phyloP scores from a whole-genome alignment of 78 protist genomes.

The Speleostelium caveatum region DNA sequence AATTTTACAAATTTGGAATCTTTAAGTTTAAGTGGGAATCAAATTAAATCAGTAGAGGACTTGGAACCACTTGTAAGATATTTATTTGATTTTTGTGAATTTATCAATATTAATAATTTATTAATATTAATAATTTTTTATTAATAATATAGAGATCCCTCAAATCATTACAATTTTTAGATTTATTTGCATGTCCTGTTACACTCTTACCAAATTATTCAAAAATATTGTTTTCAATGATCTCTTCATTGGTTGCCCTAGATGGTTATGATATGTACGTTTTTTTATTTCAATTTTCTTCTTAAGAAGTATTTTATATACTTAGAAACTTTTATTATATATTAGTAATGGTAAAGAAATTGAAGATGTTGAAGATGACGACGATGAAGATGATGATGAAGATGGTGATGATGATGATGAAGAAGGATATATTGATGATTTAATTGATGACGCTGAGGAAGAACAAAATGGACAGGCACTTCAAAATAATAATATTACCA shows the following conservation, averaged over 20 bases:
- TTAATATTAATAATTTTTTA: too few relatives aligned
- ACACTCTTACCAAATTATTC: conserved; percentile 44
- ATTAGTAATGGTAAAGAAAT: conserved; percentile 60
- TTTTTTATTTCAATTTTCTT: neutral
- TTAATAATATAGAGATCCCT: conserved; percentile 1
- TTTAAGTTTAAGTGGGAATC: conserved; percentile 69
- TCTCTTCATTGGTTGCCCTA: conserved; percentile 16
- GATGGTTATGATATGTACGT: conserved; percentile 75
- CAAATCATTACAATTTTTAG: conserved; percentile 51
- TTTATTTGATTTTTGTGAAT: neutral
- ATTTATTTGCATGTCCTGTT: conserved; percentile 75
- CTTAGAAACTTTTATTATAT: neutral
- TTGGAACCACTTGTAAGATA: conserved; percentile 55
- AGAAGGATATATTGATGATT: neutral
- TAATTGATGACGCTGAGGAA: neutral
- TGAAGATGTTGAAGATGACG: conserved; percentile 19
- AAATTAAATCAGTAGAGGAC: conserved; percentile 53
- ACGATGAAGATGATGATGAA: neutral
- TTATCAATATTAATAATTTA: neutral
- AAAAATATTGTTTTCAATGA: conserved; percentile 45
- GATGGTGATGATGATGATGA: conserved; percentile 58
- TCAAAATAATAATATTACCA: too few relatives aligned
- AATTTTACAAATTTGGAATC: conserved; percentile 46
- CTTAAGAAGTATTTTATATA: neutral
- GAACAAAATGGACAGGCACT: neutral